Evolutionary conservation across 2,329 filamentous ascomycete genomes (phyloP), one percentile per base, ranked within the genome.

Genomic region (Aspergillus proliferans): DNA sequence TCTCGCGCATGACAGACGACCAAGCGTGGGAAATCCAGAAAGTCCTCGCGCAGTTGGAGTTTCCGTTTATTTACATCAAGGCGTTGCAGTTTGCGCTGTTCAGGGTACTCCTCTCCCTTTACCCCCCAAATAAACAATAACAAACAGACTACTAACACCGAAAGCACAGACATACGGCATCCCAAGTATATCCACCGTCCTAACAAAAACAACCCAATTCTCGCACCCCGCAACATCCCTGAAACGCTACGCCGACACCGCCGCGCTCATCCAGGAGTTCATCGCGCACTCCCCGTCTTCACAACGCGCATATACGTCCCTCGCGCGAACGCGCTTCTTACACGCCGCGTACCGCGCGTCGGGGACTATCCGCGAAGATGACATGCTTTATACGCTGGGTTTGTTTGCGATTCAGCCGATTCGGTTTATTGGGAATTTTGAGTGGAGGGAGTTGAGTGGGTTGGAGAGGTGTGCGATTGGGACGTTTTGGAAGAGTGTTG

Each of bases 401-500:
- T 64, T 88, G 0, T 88, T 88, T 61, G 76, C 86, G 15, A 71
- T 77, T 1, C 83, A 89, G 61, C 85, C 86, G 0, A 66, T 79
- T 26, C 72, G 77, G 12, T 89, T 85, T 74, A 77, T 86, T 28
- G 64, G 75, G 4, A 70, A 70, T 5, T 87, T 82, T 58, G 88
- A 92, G 62, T 92, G 87, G 86, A 79, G 87, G 2, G 36, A 70
- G 4, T 64, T 88, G 19, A 84, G 77, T 14, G 79, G 84, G 0
- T 74, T 90, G 67, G 87, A 91, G 65, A 65, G 73, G 8, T 86
- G 84, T 52, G 86, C 85, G 0, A 67, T 85, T 26, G 83, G 80
- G 14, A 82, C 80, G 0, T 82, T 86, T 59, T 90, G 85, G 86
- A 87, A 86, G 65, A 75, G 76, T 46, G 69, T 88, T 14, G 86